phyloP scores from a whole-genome alignment of 2,329 filamentous ascomycete genomes.

The Keithomyces neogunnii region DNA sequence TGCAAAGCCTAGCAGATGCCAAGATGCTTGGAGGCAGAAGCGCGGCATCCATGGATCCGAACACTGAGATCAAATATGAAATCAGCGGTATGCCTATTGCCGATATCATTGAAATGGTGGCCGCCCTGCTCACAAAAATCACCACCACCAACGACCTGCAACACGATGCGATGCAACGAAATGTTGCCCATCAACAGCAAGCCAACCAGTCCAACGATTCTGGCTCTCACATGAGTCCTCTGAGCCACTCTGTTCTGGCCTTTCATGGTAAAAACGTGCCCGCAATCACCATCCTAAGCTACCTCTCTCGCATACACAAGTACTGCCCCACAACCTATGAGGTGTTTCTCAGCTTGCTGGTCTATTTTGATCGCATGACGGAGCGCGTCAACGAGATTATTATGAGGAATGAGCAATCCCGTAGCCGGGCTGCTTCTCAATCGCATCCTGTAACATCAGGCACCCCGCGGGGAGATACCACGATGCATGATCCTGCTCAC shows the following conservation, averaged over 20 bases:
- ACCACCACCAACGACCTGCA: constrained; percentile 93
- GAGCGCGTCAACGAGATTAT: constrained; percentile 83
- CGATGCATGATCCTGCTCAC: constrained; percentile 18
- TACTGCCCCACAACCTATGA: constrained; percentile 98
- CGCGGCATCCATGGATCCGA: constrained; percentile 37
- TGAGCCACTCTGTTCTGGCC: constrained; percentile 66
- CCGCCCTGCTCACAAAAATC: constrained; percentile 90
- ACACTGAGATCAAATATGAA: constrained; percentile 65
- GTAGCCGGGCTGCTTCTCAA: constrained; percentile 17
- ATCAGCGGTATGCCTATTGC: constrained; percentile 96
- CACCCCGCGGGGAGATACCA: constrained; percentile 17
- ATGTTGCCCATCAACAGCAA: constrained; percentile 49
- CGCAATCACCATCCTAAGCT: constrained; percentile 93
- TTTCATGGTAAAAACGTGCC: constrained; percentile 98
- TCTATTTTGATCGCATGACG: constrained; percentile 99
- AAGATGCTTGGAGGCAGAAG: constrained; percentile 53
- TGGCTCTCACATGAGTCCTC: constrained; percentile 52
- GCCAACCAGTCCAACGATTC: constrained; percentile 37
- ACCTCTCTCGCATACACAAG: constrained; percentile 92
- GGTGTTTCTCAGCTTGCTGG: constrained; percentile 87
- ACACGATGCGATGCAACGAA: constrained; percentile 81
- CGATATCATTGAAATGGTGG: constrained; percentile 98
- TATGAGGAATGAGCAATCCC: constrained; percentile 54
- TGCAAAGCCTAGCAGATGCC: constrained; percentile 77
- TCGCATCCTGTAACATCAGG: constrained; percentile 8